Evolutionary conservation across 2,329 filamentous ascomycete species (phyloP).

Genomic region (Paecilomyces fulvus): DNA sequence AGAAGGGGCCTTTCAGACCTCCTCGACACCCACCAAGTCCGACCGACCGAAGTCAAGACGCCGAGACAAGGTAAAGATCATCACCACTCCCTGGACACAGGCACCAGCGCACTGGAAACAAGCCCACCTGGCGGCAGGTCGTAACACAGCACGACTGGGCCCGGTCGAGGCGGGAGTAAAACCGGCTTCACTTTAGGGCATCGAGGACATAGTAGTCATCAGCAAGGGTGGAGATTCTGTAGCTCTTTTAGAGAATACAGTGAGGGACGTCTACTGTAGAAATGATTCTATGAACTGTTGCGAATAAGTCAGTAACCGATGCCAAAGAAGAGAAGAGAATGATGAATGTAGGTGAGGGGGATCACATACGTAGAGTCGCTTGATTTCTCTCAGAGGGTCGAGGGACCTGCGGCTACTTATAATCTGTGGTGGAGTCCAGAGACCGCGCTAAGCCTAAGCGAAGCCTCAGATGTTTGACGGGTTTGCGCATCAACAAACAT

Average conservation of each 20-base stretch:
- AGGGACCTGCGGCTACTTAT: constrained; percentile 6
- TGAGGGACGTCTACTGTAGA: constrained; percentile 93
- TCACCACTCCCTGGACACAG: constrained; percentile 78
- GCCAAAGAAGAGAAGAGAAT: not conserved
- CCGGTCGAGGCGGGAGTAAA: constrained; percentile 40
- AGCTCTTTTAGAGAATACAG: constrained; percentile 84
- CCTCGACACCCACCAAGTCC: constrained; percentile 73
- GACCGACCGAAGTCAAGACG: constrained; percentile 70
- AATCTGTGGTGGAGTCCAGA: not conserved
- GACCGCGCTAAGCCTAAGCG: not conserved
- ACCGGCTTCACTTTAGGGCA: constrained; percentile 72
- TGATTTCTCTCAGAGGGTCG: constrained; percentile 11
- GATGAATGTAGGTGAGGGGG: constrained; percentile 16
- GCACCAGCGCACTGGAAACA: constrained; percentile 27
- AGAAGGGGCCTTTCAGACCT: constrained; percentile 70
- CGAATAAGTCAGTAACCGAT: constrained; percentile 12
- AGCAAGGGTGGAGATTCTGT: constrained; percentile 89
- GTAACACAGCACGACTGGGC: constrained; percentile 8
- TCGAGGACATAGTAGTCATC: constrained; percentile 81
- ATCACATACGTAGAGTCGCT: constrained; percentile 37
- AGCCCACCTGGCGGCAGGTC: constrained; percentile 15
- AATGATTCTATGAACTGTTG: constrained; percentile 69
- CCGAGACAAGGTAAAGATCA: constrained; percentile 76
- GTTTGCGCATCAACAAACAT: not conserved
- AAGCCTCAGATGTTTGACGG: not conserved